Base-by-base conservation (phyloP, 805 yeast genomes). In the Huiozyma sinensis region DNA sequence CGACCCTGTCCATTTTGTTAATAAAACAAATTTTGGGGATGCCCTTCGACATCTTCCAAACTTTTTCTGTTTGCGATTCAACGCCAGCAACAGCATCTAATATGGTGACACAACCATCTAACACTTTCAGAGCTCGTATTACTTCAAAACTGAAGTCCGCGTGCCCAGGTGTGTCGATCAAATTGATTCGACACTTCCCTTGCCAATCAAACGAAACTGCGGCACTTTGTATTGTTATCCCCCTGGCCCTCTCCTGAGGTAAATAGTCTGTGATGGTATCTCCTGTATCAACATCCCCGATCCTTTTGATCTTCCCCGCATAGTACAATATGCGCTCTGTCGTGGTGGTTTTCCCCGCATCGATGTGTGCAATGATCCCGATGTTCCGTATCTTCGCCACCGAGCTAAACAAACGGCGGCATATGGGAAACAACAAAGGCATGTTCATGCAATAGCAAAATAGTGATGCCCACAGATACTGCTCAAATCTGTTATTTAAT, bases 331-430 rank as follows among this genome's bases (percentile, higher is more conserved):
- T 84, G 39, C 97, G 69, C 60, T 92, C 98, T 0, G 98, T 90
- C 1, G 98, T 89, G 1, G 98, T 92, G 4, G 98, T 92, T 63
- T 92, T 92, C 0, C 98, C 98, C 3, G 98, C 98, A 68, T 92
- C 98, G 43, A 92, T 92, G 60, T 92, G 98, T n/a, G 98, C 98
- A 36, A 92, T 88, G 53, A 92, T 87, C 1, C 98, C 98, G 32
- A 92, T 85, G 63, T 92, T 90, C 47, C 98, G 68, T 27, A 83
- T 73, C 43, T 48, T 53, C 6, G 55, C 46, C 1, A 57, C 41
- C 5, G 33, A 13, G 12, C 44, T 33, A 33, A 41, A 39, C 30
- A 36, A 17, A 17, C 24, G 24, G 24, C 24, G 24, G 24, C 24
- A 17, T 17, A 17, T 17, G 24, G 24, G 24, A 17, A 17, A 17